Conservation (phyloP, 768 basidiomycete species). For the Melanogaster broomeanus region DNA sequence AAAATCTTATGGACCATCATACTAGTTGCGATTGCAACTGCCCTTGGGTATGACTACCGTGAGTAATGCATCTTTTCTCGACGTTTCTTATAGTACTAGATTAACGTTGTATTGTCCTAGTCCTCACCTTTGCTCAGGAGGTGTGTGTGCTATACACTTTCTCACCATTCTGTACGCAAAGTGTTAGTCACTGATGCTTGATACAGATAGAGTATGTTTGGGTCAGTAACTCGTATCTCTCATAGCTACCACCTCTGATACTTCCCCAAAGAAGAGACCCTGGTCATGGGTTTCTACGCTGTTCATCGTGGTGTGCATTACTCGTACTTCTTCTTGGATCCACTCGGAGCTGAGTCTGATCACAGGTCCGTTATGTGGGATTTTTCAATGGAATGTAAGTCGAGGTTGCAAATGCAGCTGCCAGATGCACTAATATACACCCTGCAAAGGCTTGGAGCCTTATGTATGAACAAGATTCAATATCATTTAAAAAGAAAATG, state of each 20-base stretch:
- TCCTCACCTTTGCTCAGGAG: slow-evolving; percentile 7
- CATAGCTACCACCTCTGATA: neutral
- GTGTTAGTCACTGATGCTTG: neutral
- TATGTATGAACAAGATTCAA: neutral
- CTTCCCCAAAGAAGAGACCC: neutral
- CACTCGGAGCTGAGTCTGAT: neutral
- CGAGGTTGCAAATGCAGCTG: neutral
- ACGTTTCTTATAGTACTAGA: neutral
- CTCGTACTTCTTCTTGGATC: neutral
- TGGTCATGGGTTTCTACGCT: slow-evolving; percentile 9
- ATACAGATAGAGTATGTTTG: slow-evolving; percentile 9
- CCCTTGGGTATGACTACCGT: slow-evolving; percentile 6
- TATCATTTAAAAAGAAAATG: neutral
- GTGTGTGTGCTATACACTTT: neutral
- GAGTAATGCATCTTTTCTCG: neutral
- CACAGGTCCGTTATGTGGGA: slow-evolving; percentile 12
- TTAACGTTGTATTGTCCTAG: neutral
- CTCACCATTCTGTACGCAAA: neutral
- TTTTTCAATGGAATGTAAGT: slow-evolving; percentile 1
- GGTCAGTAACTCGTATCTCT: neutral
- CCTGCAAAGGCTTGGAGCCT: neutral
- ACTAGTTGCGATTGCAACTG: slow-evolving; percentile 3
- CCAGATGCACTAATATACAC: neutral
- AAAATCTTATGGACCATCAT: neutral
- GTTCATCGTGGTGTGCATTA: slow-evolving; percentile 3